Evolutionary conservation across 805 yeast genomes (phyloP), one percentile per base, ranked within the genome.

Genomic region (Ogataea nitratoaversa): DNA sequence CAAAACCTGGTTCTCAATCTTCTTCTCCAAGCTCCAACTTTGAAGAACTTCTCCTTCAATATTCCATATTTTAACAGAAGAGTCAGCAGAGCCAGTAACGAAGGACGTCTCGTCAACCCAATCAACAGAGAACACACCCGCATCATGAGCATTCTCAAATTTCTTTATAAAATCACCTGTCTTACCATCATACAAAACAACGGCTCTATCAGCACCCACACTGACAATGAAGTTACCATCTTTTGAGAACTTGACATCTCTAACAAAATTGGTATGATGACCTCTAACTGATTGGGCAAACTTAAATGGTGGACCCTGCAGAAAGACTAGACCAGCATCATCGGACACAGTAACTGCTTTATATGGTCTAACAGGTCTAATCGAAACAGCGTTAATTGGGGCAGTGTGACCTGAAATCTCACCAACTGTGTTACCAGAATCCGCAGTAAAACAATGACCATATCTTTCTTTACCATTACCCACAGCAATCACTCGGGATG

Each of bases 381-480:
- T 82, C 42, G 84, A 78, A 17, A 89, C 95, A 0, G 93, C 87
- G 56, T 85, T 88, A 56, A 91, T 78, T 34, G 76, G 78, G 19
- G 87, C 81, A 14, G 91, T 74, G 59, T 93, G 99, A 19, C 99
- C 99, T 36, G 89, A 80, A 53, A 91, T 82, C 58, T 93, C 98
- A 40, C 99, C 99, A 32, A 93, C 80, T n/a, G 96, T 79, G 63
- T 93, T 93, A 45, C 99, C 99, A 1, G 95, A 76, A 57, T 93
- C 99, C 76, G 84, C 84, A 7, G 95, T 79, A 60, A 91, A 87
- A 48, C 95, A 89, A 51, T 84, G 96, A 6, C 98, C 99, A 57
- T 78, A 90, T 45, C 84, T 75, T 52, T 89, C 96, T 50, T 83
- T 83, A 36, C 98, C 99, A 51, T 85, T 83, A 40, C 99, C 99